phyloP scores from a whole-genome alignment of 2,329 filamentous ascomycete genomes.

The Venturiaceae sp. region DNA sequence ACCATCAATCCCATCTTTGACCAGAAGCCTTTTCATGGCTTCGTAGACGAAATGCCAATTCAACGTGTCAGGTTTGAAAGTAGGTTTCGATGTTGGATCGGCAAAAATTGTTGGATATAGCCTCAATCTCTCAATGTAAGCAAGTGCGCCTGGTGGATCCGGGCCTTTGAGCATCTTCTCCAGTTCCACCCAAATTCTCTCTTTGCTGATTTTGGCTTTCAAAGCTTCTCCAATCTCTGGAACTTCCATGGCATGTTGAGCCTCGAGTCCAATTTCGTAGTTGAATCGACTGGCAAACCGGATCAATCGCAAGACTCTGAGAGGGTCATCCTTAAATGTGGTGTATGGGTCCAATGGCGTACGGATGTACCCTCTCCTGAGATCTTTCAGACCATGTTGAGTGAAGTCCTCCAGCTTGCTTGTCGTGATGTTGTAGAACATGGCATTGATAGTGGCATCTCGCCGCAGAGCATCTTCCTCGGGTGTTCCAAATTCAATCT shows the following conservation, averaged over 20 bases:
- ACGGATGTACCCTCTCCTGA: slow-evolving; percentile 62
- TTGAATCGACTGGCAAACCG: slow-evolving; percentile 79
- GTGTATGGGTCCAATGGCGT: slow-evolving; percentile 83
- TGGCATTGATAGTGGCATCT: slow-evolving; percentile 88
- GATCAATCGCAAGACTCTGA: slow-evolving; percentile 77
- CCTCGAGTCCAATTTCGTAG: slow-evolving; percentile 65
- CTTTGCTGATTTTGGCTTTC: slow-evolving; percentile 82
- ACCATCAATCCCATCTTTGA: slow-evolving; percentile 20
- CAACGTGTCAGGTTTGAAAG: slow-evolving; percentile 45
- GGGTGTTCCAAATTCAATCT: slow-evolving; percentile 88
- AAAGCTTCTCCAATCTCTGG: slow-evolving; percentile 68
- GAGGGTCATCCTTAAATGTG: slow-evolving; percentile 89
- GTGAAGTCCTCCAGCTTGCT: slow-evolving; percentile 78
- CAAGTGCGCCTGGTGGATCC: slow-evolving; percentile 51
- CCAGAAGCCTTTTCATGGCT: background rate
- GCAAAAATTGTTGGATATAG: slow-evolving; percentile 68
- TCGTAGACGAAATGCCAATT: slow-evolving; percentile 55
- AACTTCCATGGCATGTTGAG: slow-evolving; percentile 66
- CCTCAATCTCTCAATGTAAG: slow-evolving; percentile 54
- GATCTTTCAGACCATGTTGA: slow-evolving; percentile 60
- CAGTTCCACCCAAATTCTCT: slow-evolving; percentile 77
- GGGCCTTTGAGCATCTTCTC: slow-evolving; percentile 79
- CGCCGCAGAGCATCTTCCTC: slow-evolving; percentile 81
- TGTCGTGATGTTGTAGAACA: slow-evolving; percentile 90
- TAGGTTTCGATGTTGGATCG: slow-evolving; percentile 48